Base-by-base conservation (phyloP, 192 early-diverging fungal genomes). In the Jimgerdemannia lactiflua region DNA sequence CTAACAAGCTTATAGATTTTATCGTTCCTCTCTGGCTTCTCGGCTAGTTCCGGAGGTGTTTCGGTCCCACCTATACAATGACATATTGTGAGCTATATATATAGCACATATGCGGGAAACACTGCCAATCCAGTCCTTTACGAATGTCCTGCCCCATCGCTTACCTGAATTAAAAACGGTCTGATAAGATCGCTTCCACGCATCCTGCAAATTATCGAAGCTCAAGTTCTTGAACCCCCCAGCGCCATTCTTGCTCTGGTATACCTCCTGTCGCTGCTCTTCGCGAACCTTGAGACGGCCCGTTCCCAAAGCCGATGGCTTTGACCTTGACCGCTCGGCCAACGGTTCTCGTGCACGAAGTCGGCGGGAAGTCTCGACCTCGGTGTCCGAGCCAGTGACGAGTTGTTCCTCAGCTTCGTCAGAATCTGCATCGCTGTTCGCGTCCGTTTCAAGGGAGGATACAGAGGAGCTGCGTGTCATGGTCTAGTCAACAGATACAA, bases 201-300 rank as follows among this genome's bases (percentile, higher is more conserved):
- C 83, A 63, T 84, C 85, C 74, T 92, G 89, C 68, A 92, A 73
- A 43, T 88, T 87, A 67, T 91, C 91, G 70, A 86, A 84, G 73
- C 89, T 90, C 10, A 88, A 76, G 42, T 82, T 89, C 18, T 66
- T 39, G 3, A 42, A 65, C 54, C 17, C 67, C 44, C 14, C 54
- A 10, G 17, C 65, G 10, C 10, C 65, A 59, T 59, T 59, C 49
- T 59, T 59, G 39, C 39, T 73, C 67, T 64, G 72, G 40, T 54
- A 73, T 87, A 68, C 19, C 73, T 70, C 69, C 85, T 69, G 69
- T 69, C 14, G 72, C 72, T 76, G 65, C 67, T 65, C 69, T 80
- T 39, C 79, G 76, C 44, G 70, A 70, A 4, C 63, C 67, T 67
- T 82, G 42, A 43, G 14, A 14, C 19, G 67, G 54, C 43, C 67